Evolutionary conservation across 805 yeast species (phyloP), one percentile per base, ranked within the genome.

Genomic region (Cyberlindnera mycetangii): DNA sequence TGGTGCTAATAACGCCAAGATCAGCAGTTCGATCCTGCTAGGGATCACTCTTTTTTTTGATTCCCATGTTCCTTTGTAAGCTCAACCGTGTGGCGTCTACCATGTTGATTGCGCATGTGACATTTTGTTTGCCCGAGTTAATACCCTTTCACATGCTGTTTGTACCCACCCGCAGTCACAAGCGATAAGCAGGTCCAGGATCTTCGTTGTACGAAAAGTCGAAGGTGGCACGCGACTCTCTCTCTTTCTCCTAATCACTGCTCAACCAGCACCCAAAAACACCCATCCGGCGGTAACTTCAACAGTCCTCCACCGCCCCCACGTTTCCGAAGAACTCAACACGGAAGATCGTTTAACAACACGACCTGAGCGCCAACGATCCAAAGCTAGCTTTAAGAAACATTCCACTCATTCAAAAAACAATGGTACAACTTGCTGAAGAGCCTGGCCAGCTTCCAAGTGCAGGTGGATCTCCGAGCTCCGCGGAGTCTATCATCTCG

Each of bases 1-100:
- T 71, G 72, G 76, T 72, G 76, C 77, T 72, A 72, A 72, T 72
- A 71, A 61, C 66, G 66, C 65, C 62, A 61, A 61, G 87, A 80
- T 81, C 87, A 79, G 85, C 87, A 78, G 87, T 81, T 81, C 87
- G 87, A 81, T 79, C 87, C 87, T 78, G 87, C 84, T 79, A 80
- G 85, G 85, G 85, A 81, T 79, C 87, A 81, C 59, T 66, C 45
- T 24, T 11, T 46, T 46, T 54, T 47, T 30, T 25, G 14, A 25
- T 25, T 10, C 12, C 10, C 28, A 22, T n/a, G 21, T 18, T 35
- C 15, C 24, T 35, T 24, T 36, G 14, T 7, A 4, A 6, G 7
- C 14, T 7, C 15, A 11, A 17, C 9, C 19, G 24, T 17, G 32
- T 36, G 20, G 19, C 20, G 9, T 19, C n/a, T 22, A 17, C 28